Percentiles rank a stretch among this genome's conserved stretches.
These are phyloP conservation scores for Pichia ethanolica DNA, from an alignment of 805 yeast genomes.

Conservation along the genomic window DNA sequence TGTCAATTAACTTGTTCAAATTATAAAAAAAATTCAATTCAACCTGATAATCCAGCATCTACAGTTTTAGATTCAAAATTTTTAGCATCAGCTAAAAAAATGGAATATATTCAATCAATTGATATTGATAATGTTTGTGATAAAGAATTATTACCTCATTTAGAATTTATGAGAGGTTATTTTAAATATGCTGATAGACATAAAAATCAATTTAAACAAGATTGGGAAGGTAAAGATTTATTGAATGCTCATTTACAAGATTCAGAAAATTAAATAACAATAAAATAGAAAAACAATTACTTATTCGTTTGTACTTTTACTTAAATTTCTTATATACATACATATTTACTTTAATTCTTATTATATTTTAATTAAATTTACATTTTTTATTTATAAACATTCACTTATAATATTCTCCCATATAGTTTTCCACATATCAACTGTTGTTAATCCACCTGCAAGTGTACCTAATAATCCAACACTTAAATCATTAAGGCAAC, in stretches of 20 bases:
- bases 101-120: conserved; percentile 21
- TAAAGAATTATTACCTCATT: conserved; percentile 29
- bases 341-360: no score
- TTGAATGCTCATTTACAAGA: no score
- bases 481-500: conserved; percentile 24
- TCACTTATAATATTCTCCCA: conserved; percentile 8
- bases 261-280: no score
- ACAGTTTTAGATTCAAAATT: conserved; percentile 10
- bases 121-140: conserved; percentile 26
- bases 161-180: conserved; percentile 24
- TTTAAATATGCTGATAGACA: conserved; percentile 3
- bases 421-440: conserved; percentile 18
- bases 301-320: no score
- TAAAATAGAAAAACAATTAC: no score
- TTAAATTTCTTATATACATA: no score
- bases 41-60: conserved; percentile 12
- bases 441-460: conserved; percentile 18
- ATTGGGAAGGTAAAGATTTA: not conserved
- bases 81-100: conserved; percentile 15
- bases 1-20: conserved; percentile 29
- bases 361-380: not conserved
- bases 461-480: conserved; percentile 31
- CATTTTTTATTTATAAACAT: not conserved
- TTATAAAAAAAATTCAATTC: conserved; percentile 7
- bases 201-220: conserved; percentile 1